Percentiles rank a stretch among this genome's conserved stretches.
These are phyloP conservation scores for Exophiala lecanii-corni DNA, from an alignment of 2,329 filamentous ascomycete genomes.

Conservation along the genomic window DNA sequence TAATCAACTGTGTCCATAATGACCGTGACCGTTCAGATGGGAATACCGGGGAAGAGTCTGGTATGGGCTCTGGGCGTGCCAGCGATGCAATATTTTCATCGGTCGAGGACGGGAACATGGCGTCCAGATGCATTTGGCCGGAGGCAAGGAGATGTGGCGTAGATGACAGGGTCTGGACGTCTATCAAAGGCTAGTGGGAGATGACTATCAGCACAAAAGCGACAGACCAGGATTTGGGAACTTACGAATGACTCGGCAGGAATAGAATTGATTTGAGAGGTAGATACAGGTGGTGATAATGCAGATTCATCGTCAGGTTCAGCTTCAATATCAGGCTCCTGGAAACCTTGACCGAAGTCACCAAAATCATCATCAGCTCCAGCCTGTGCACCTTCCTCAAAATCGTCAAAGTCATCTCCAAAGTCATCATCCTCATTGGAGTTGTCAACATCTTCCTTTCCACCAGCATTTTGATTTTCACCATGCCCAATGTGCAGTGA, in stretches of 20 bases:
- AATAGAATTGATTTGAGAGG: slow-evolving; percentile 26
- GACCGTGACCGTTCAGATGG: slow-evolving; percentile 82
- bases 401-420: slow-evolving; percentile 55
- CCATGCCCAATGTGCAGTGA: slow-evolving; percentile 18
- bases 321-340: slow-evolving; percentile 38
- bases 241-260: slow-evolving; percentile 17
- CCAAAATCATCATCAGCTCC: slow-evolving; percentile 53
- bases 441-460: slow-evolving; percentile 48
- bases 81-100: slow-evolving; percentile 30
- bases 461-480: slow-evolving; percentile 23
- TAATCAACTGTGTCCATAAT: slow-evolving; percentile 92
- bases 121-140: slow-evolving; percentile 38
- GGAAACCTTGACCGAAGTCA: slow-evolving; percentile 66
- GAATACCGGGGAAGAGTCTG: slow-evolving; percentile 58
- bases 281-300: slow-evolving; percentile 28
- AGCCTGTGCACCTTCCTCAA: slow-evolving; percentile 47
- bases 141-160: slow-evolving; percentile 39
- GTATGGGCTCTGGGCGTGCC: slow-evolving; percentile 37
- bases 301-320: slow-evolving; percentile 29
- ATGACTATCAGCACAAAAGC: slow-evolving; percentile 5
- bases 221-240: slow-evolving; percentile 29
- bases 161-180: slow-evolving; percentile 52
- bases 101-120: slow-evolving; percentile 39
- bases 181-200: slow-evolving; percentile 31
- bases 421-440: slow-evolving; percentile 54